phyloP scores from a whole-genome alignment of 2,329 filamentous ascomycete genomes.

The Nigrospora oryzae region DNA sequence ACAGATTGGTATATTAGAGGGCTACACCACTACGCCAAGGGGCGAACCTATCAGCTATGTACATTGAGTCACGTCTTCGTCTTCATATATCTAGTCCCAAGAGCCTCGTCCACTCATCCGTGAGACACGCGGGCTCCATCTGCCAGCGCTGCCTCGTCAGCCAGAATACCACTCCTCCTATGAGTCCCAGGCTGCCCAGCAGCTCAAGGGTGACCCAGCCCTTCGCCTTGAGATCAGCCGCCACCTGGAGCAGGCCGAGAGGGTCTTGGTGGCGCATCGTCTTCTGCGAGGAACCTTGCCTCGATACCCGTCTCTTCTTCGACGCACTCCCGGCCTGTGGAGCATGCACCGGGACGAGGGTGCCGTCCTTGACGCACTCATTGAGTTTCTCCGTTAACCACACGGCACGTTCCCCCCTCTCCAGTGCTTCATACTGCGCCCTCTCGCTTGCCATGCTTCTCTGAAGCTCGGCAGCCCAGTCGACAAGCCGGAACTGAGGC shows the following conservation, averaged over 20 bases:
- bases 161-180: slow-evolving; percentile 66
- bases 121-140: slow-evolving; percentile 15
- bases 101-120: slow-evolving; percentile 19
- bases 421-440: slow-evolving; percentile 56
- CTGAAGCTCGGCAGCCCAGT: slow-evolving; percentile 78
- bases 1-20: no score
- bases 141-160: slow-evolving; percentile 32
- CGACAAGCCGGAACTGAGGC: slow-evolving; percentile 56
- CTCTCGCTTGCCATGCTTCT: slow-evolving; percentile 66
- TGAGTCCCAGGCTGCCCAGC: slow-evolving; percentile 62
- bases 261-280: slow-evolving; percentile 56
- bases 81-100: slow-evolving; percentile 16
- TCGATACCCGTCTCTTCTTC: background rate
- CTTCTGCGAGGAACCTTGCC: slow-evolving; percentile 6
- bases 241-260: slow-evolving; percentile 65
- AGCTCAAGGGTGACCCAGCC: slow-evolving; percentile 65
- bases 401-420: slow-evolving; percentile 53
- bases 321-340: background rate
- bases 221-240: slow-evolving; percentile 54
- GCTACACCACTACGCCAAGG: background rate
- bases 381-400: slow-evolving; percentile 62
- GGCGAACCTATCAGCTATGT: background rate
- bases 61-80: background rate
- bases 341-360: slow-evolving; percentile 37
- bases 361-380: slow-evolving; percentile 60